phyloP scores from a whole-genome alignment of 148 eudicot species.

The Diospyros kaki region DNA sequence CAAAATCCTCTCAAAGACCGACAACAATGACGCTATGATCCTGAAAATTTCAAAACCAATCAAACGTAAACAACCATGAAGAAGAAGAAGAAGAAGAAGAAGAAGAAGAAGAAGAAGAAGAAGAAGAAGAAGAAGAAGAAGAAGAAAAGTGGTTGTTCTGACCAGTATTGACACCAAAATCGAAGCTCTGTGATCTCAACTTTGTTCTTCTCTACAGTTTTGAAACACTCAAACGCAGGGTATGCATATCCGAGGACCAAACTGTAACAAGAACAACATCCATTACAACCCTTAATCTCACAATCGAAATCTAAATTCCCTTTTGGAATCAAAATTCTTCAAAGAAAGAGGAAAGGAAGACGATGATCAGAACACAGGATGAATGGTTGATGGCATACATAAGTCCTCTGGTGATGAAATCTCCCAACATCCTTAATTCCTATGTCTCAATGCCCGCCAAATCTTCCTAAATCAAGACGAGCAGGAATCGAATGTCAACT shows the following conservation, averaged over 20 bases:
- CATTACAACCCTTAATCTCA: too few species aligned
- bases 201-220: conserved; percentile 70
- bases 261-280: conserved; percentile 22
- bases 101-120: too few species aligned
- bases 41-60: conserved; percentile 15
- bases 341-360: background rate
- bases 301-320: too few species aligned
- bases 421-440: conserved; percentile 60
- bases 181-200: conserved; percentile 75
- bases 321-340: too few species aligned
- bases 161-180: conserved; percentile 99
- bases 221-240: conserved; percentile 92
- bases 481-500: background rate
- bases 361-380: background rate
- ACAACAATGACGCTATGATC: conserved; percentile 29
- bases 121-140: background rate
- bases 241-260: conserved; percentile 84
- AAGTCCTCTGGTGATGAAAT: conserved; percentile 56
- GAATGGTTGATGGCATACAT: conserved; percentile 42
- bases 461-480: background rate
- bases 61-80: too few species aligned
- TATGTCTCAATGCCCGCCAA: conserved; percentile 2
- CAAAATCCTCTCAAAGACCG: conserved; percentile 29
- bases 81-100: background rate
- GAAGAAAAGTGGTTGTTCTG: conserved; percentile 3